Evolutionary conservation across 2,329 filamentous ascomycete genomes (phyloP).

Genomic region (Monosporascus cannonballus): DNA sequence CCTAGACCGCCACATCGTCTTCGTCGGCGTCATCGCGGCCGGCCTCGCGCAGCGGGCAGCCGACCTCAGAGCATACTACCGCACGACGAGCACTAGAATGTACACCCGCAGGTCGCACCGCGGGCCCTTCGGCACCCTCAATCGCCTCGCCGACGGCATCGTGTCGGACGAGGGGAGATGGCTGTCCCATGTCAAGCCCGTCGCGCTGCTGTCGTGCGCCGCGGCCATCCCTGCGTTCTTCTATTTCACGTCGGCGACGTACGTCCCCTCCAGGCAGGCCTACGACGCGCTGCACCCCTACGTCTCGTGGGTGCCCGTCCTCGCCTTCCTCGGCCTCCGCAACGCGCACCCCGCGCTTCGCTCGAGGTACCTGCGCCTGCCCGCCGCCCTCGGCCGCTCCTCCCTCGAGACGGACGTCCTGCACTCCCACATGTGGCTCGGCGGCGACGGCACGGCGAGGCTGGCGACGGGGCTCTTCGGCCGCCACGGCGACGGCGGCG

Average conservation of each 20-base stretch:
- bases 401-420: conserved; percentile 55
- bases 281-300: conserved; percentile 49
- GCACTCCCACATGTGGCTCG: conserved; percentile 57
- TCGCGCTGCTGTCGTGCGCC: conserved; percentile 8
- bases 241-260: conserved; percentile 20
- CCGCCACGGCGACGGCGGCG: conserved; percentile 9
- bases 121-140: conserved; percentile 3
- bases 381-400: conserved; percentile 49
- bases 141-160: conserved; percentile 5
- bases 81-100: background rate
- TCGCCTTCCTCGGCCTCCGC: conserved; percentile 46
- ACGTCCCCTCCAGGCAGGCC: conserved; percentile 24
- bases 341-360: conserved; percentile 38
- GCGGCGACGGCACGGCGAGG: conserved; percentile 48
- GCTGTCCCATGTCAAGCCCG: background rate
- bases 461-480: conserved; percentile 27
- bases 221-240: conserved; percentile 27
- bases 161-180: background rate
- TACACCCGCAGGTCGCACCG: conserved; percentile 9
- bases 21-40: conserved; percentile 47
- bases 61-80: conserved; percentile 10
- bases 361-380: conserved; percentile 36
- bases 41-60: conserved; percentile 30
- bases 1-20: conserved; percentile 50
- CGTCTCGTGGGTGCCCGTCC: conserved; percentile 46